Base-by-base conservation (phyloP, 2,329 filamentous ascomycete species). In the Aspergillus nomiae region DNA sequence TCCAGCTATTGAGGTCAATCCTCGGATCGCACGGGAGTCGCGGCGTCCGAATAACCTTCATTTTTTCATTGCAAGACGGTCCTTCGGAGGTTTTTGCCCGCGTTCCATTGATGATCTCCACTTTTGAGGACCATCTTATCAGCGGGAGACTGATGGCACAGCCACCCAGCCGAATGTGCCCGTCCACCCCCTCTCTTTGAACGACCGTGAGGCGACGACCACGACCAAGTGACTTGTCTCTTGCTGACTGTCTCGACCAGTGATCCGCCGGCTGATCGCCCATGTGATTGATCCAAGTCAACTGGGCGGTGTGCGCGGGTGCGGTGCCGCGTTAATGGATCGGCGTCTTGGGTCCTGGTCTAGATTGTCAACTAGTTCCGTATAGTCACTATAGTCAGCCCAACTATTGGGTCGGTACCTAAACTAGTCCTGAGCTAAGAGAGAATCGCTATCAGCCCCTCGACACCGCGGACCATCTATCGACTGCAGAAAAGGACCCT, bases 321-420 rank as follows among this genome's bases (percentile, higher is more conserved):
- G 36, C 24, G 10, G 51, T 46, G 58, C 58, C 46, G 50, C 58
- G 30, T 32, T 38, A 26, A 38, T 4, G 19, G 61, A 63, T 63
- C 61, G 61, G 57, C 61, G 51, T 34, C 60, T 46, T 38, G 26
- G 28, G 21, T 63, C 19, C 58, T 26, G 56, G 30, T 59, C 62
- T 61, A 58, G 54, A 58, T 55, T 55, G 36, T n/a, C 19, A n/a
- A 55, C 51, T 55, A 55, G 51, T 55, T 53, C 54, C 7, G 43
- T 36, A 57, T 61, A 61, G 60, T 58, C 60, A 53, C 36, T 28
- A 57, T 61, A 61, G 60, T 58, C 60, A 53, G 46, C 60, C 59
- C 28, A 57, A 61, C 60, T 57, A 61, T 61, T 46, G 55, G 55
- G 50, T 43, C 34, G 32, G 32, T 54, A 26, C 32, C 58, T 43